Evolutionary conservation across 2,329 filamentous ascomycete species (phyloP).

Genomic region (Hypoxylon sp.): DNA sequence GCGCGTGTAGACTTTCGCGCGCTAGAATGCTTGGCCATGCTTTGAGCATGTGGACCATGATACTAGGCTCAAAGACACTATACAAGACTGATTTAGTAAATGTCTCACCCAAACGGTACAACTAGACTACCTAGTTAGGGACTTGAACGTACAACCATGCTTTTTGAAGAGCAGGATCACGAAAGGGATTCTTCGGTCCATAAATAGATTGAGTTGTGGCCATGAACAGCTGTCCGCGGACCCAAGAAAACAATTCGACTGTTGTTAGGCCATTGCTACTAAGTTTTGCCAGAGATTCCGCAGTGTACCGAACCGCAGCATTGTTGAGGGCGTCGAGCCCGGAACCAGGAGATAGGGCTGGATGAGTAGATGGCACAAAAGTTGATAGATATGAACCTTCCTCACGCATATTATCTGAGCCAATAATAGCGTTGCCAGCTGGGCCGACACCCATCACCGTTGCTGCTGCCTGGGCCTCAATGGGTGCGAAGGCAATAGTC

Average conservation of each 20-base stretch:
- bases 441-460: constrained; percentile 30
- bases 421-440: constrained; percentile 31
- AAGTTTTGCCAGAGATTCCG: constrained; percentile 20
- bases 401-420: constrained; percentile 19
- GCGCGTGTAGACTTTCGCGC: too few species aligned
- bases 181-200: constrained; percentile 40
- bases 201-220: constrained; percentile 41
- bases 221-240: constrained; percentile 29
- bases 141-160: constrained; percentile 37
- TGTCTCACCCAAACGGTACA: too few species aligned
- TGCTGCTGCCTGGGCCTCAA: constrained; percentile 26
- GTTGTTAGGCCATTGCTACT: not conserved
- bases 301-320: constrained; percentile 9
- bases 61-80: too few species aligned
- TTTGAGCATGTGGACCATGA: too few species aligned
- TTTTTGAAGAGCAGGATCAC: constrained; percentile 27
- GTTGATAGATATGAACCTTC: constrained; percentile 18
- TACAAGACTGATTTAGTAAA: too few species aligned
- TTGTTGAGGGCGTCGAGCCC: constrained; percentile 35
- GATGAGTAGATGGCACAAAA: constrained; percentile 13
- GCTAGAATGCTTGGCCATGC: too few species aligned
- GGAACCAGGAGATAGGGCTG: constrained; percentile 33
- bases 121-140: too few species aligned
- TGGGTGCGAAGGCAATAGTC: constrained; percentile 34
- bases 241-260: constrained; percentile 32